Conservation (phyloP, 2,329 filamentous ascomycete species). For the Lecanicillium sp. region DNA sequence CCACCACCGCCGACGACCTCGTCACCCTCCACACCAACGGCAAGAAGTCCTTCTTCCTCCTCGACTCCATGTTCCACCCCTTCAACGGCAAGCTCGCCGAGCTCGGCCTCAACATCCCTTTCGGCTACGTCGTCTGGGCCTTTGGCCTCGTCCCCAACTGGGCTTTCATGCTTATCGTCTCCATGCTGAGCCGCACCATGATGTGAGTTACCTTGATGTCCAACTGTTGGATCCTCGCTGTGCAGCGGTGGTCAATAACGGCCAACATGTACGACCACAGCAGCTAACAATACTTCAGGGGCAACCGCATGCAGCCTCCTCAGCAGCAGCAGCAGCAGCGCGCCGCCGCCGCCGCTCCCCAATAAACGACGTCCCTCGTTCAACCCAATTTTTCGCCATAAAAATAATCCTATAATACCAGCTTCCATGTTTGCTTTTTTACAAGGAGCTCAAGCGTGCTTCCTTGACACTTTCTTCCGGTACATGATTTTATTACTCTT, state of each 20-base stretch:
- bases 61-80: slow-evolving; percentile 68
- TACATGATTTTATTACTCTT: slow-evolving; percentile 6
- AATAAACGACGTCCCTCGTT: slow-evolving; percentile 7
- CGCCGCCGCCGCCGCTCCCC: slow-evolving; percentile 2
- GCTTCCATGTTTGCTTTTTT: slow-evolving; percentile 6
- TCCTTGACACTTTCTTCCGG: slow-evolving; percentile 8
- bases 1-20: slow-evolving; percentile 58
- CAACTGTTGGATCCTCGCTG: slow-evolving; percentile 14
- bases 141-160: slow-evolving; percentile 65
- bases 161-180: slow-evolving; percentile 71
- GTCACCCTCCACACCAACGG: slow-evolving; percentile 50
- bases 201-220: slow-evolving; percentile 54
- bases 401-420: slow-evolving; percentile 10
- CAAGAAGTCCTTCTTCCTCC: slow-evolving; percentile 41
- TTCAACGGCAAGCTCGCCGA: slow-evolving; percentile 63
- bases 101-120: slow-evolving; percentile 54
- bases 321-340: slow-evolving; percentile 7
- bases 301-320: slow-evolving; percentile 27
- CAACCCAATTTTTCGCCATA: slow-evolving; percentile 1
- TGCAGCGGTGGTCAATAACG: too few species aligned
- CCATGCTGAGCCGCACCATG: slow-evolving; percentile 65
- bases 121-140: slow-evolving; percentile 62
- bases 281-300: slow-evolving; percentile 29
- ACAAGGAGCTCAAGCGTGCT: slow-evolving; percentile 9
- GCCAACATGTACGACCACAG: neutral